Conservation (phyloP, 257 asterid species). For the Solanum chmielewskii region DNA sequence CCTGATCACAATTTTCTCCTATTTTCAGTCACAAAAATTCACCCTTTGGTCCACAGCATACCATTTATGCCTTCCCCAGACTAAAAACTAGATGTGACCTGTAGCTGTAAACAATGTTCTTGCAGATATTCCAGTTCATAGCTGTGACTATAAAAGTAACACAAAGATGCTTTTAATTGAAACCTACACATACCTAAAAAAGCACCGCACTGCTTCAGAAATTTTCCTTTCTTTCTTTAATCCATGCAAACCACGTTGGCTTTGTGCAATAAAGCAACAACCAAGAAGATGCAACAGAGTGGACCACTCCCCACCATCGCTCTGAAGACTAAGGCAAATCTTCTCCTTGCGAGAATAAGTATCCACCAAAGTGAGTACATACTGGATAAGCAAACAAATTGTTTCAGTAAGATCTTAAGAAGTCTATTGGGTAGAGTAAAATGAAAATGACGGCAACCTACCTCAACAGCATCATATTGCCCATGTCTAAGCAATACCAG, state of each 20-base stretch:
- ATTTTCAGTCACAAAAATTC: neutral
- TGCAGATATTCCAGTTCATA: neutral
- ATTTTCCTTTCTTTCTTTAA: slow-evolving; percentile 49
- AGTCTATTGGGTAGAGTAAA: neutral
- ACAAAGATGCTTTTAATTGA: neutral
- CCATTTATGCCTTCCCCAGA: neutral
- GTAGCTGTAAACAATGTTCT: neutral
- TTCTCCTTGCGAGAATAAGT: slow-evolving; percentile 65
- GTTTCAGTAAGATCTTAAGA: slow-evolving; percentile 16
- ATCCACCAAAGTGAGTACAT: slow-evolving; percentile 74
- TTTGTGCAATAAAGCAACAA: slow-evolving; percentile 79
- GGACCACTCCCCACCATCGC: slow-evolving; percentile 46
- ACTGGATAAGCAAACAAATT: slow-evolving; percentile 31
- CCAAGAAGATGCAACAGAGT: slow-evolving; percentile 80
- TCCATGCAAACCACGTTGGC: slow-evolving; percentile 50
- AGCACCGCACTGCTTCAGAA: slow-evolving; percentile 74
- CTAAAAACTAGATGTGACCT: neutral
- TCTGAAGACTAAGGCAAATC: slow-evolving; percentile 64
- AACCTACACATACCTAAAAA: slow-evolving; percentile 54
- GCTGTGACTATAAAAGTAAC: neutral
- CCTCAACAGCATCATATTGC: slow-evolving; percentile 82
- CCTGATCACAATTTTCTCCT: neutral
- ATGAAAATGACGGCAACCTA: slow-evolving; percentile 21
- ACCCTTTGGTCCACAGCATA: neutral
- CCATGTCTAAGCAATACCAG: slow-evolving; percentile 61